Percentiles rank a stretch among this genome's conserved stretches.
phyloP scores from a whole-genome alignment of 345 rosid species.

The Orychophragmus violaceus region DNA sequence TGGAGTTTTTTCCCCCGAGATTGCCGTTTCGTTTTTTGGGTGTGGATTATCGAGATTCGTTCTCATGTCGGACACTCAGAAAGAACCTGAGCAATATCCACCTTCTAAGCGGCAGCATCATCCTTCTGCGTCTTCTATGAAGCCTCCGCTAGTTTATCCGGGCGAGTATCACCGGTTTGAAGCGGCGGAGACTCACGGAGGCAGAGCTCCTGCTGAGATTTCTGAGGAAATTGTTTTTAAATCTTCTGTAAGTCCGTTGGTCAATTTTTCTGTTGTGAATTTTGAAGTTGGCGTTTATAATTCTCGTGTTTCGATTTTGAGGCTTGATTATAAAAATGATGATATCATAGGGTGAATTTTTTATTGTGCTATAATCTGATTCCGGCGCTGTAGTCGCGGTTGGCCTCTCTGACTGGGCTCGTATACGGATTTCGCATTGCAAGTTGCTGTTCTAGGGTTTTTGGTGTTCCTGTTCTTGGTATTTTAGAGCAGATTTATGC shows the following conservation, averaged over 20 bases:
- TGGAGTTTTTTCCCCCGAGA: not conserved
- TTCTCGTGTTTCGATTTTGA: not conserved
- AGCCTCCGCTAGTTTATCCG: slow-evolving; percentile 64
- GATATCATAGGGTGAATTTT: not conserved
- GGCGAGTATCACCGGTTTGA: slow-evolving; percentile 72
- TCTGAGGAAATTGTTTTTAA: slow-evolving; percentile 55
- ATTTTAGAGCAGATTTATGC: not conserved
- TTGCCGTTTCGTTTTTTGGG: slow-evolving; percentile 4
- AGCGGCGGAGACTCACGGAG: slow-evolving; percentile 32
- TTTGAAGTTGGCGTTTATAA: not conserved
- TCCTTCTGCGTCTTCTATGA: slow-evolving; percentile 55
- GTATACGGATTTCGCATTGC: slow-evolving; percentile 18
- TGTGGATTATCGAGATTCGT: slow-evolving; percentile 14
- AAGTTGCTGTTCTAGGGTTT: slow-evolving; percentile 21
- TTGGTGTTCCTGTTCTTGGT: slow-evolving; percentile 4
- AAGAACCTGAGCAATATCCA: slow-evolving; percentile 14
- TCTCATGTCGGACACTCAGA: slow-evolving; percentile 49
- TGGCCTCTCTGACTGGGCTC: not conserved
- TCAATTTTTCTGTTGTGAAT: not conserved
- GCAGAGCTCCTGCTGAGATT: slow-evolving; percentile 40
- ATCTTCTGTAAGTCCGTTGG: slow-evolving; percentile 49
- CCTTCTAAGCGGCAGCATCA: slow-evolving; percentile 41
- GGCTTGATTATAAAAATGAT: not conserved
- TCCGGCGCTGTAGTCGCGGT: not conserved
- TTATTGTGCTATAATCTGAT: slow-evolving; percentile 33